A percentile compares a stretch with the other conserved stretches of the same genome.
Evolutionary conservation across 768 basidiomycete genomes (phyloP).

Genomic region (Hericium rajendrae): DNA sequence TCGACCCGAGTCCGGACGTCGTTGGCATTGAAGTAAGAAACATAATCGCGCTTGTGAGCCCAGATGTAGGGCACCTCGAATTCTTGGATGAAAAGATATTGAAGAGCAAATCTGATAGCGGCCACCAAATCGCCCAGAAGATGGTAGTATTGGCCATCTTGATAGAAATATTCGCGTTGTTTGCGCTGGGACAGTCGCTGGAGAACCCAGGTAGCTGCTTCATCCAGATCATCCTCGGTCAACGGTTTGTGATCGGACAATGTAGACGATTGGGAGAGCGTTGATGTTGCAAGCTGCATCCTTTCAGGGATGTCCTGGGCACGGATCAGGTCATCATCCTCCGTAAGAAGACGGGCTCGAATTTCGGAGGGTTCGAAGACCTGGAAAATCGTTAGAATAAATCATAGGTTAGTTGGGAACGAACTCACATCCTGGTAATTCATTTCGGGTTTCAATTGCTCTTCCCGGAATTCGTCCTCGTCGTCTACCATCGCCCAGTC

Average conservation of each 20-base stretch:
- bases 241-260: constrained; percentile 54
- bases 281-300: constrained; percentile 84
- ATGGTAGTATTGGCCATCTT: constrained; percentile 46
- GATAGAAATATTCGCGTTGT: constrained; percentile 62
- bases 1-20: constrained; percentile 55
- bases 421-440: constrained; percentile 73
- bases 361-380: constrained; percentile 99
- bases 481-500: constrained; percentile 89
- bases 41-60: constrained; percentile 87
- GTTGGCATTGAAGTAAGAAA: constrained; percentile 67
- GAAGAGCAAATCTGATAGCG: constrained; percentile 71
- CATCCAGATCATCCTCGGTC: constrained; percentile 62
- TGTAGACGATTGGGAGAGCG: constrained; percentile 59
- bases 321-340: constrained; percentile 89
- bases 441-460: constrained; percentile 60
- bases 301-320: constrained; percentile 89
- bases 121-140: constrained; percentile 61
- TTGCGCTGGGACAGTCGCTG: constrained; percentile 65
- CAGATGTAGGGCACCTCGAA: constrained; percentile 95
- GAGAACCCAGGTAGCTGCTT: constrained; percentile 84
- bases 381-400: constrained; percentile 29
- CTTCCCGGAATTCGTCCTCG: constrained; percentile 44
- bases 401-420: not conserved
- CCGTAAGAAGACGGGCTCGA: constrained; percentile 76
- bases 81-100: constrained; percentile 77